These are phyloP conservation scores for Sideroxylon spinosum DNA, from an alignment of 179 eudicot species.

Conservation along the genomic window DNA sequence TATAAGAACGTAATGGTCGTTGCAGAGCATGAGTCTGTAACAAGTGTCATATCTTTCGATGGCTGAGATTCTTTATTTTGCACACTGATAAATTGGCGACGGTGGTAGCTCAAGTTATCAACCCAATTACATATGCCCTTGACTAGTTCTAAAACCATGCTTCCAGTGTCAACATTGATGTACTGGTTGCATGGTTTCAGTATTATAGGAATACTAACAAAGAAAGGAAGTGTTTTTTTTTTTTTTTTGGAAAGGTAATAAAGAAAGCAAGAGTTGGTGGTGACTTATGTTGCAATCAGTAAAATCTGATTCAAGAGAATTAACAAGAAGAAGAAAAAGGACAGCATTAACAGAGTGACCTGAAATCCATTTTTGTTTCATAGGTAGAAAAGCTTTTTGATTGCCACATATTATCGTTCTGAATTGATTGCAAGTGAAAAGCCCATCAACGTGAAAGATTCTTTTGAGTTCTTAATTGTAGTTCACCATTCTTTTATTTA, in stretches of 20 bases:
- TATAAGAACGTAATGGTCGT: too few species aligned
- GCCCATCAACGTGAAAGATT: not conserved
- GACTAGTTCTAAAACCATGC: not conserved
- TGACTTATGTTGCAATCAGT: not conserved
- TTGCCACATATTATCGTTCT: not conserved
- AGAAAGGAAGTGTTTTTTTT: too few species aligned
- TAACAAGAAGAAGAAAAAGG: not conserved
- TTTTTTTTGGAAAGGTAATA: not conserved
- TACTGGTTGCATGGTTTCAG: not conserved
- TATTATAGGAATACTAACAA: too few species aligned
- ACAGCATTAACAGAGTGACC: not conserved
- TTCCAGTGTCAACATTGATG: conserved; percentile 1
- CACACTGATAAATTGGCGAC: not conserved
- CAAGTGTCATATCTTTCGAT: not conserved
- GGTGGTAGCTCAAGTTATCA: conserved; percentile 3
- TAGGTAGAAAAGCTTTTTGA: not conserved
- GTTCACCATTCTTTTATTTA: not conserved
- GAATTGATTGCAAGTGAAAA: not conserved
- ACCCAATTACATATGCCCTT: not conserved
- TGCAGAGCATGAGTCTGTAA: not conserved
- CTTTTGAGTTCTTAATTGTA: not conserved
- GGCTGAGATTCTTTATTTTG: not conserved
- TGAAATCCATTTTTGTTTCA: not conserved
- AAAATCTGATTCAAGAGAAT: not conserved
- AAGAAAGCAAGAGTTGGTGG: not conserved